Conservation (phyloP, 2,329 filamentous ascomycete genomes). For the Monilinia fructigena region DNA sequence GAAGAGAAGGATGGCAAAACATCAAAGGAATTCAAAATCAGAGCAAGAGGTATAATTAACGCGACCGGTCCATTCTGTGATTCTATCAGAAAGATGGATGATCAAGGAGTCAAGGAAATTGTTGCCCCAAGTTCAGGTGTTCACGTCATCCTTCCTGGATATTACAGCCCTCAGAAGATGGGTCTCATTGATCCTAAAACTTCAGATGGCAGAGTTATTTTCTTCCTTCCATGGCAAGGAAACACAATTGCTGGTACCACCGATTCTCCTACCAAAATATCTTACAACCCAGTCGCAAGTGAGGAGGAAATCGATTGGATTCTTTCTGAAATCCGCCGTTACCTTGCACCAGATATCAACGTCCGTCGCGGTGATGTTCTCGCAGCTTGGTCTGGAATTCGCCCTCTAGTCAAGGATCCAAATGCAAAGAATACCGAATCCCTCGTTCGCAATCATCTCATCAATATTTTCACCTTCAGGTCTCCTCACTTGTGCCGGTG, state of each 20-base stretch:
- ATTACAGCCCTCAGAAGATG: slow-evolving; percentile 83
- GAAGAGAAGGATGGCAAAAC: slow-evolving; percentile 62
- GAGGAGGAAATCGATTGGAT: slow-evolving; percentile 90
- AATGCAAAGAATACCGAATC: slow-evolving; percentile 84
- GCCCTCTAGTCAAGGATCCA: slow-evolving; percentile 81
- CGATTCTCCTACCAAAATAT: slow-evolving; percentile 72
- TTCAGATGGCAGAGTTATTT: slow-evolving; percentile 85
- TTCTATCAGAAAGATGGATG: slow-evolving; percentile 81
- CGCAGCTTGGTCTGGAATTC: slow-evolving; percentile 85
- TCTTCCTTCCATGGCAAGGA: slow-evolving; percentile 91
- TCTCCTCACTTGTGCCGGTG: slow-evolving; percentile 79
- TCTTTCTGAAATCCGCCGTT: slow-evolving; percentile 76
- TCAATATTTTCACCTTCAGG: slow-evolving; percentile 76
- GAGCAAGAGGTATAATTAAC: slow-evolving; percentile 80
- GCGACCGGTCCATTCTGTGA: slow-evolving; percentile 88
- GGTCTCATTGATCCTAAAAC: slow-evolving; percentile 83
- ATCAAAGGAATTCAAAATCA: slow-evolving; percentile 64
- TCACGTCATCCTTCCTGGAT: slow-evolving; percentile 82
- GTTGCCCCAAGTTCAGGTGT: slow-evolving; percentile 83
- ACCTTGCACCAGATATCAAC: slow-evolving; percentile 80
- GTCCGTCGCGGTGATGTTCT: slow-evolving; percentile 84
- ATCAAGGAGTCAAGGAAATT: slow-evolving; percentile 68
- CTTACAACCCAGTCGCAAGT: slow-evolving; percentile 70
- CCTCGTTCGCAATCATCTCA: slow-evolving; percentile 81
- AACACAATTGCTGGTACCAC: slow-evolving; percentile 91